Evolutionary conservation across 2,329 filamentous ascomycete genomes (phyloP).

Genomic region (Fusarium pseudograminearum): DNA sequence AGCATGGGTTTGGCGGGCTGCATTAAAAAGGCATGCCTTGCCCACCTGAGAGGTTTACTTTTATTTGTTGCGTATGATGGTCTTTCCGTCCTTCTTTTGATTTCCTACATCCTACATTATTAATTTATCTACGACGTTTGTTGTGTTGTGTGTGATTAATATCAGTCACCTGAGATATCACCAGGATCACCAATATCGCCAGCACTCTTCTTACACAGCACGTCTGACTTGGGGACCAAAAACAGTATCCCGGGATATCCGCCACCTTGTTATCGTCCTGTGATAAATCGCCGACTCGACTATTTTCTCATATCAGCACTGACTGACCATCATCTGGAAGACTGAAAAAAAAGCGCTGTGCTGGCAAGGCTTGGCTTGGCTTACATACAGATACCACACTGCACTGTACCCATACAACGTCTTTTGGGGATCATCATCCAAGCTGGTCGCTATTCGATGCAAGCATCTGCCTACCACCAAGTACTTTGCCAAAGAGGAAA

Average conservation of each 20-base stretch:
- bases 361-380: constrained; percentile 4
- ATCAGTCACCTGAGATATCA: constrained; percentile 37
- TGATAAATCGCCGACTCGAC: not conserved
- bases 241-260: constrained; percentile 32
- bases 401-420: not conserved
- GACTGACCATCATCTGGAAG: constrained; percentile 9
- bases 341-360: constrained; percentile 10
- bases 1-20: constrained; percentile 15
- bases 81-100: constrained; percentile 12
- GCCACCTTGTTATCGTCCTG: not conserved
- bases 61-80: constrained; percentile 31
- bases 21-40: constrained; percentile 28
- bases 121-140: constrained; percentile 5
- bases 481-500: constrained; percentile 28
- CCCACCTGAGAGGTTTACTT: constrained; percentile 14
- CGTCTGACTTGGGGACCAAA: constrained; percentile 33
- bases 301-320: constrained; percentile 35
- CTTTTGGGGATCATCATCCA: constrained; percentile 17
- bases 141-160: not conserved
- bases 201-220: constrained; percentile 27
- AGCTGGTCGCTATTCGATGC: constrained; percentile 42
- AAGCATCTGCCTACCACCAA: constrained; percentile 22
- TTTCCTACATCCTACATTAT: constrained; percentile 15
- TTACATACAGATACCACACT: not conserved
- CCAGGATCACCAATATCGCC: constrained; percentile 20